These are phyloP conservation scores for Erythrobasidium hasegawianum DNA, from an alignment of 1,284 basidiomycete species.

Conservation along the genomic window DNA sequence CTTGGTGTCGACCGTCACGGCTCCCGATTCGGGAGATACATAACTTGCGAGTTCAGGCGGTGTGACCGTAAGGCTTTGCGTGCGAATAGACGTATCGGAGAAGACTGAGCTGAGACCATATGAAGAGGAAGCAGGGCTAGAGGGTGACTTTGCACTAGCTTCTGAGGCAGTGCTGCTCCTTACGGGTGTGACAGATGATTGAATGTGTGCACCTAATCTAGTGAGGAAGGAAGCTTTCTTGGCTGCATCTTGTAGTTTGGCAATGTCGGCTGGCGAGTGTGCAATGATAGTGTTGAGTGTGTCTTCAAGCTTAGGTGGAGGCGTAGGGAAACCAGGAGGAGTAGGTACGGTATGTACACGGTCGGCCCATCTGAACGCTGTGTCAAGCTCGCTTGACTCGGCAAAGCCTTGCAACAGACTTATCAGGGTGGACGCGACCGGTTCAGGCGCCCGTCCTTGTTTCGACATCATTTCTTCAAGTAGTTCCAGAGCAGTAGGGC, in stretches of 20 bases:
- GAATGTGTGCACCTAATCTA: slow-evolving; percentile 15
- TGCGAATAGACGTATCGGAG: slow-evolving; percentile 22
- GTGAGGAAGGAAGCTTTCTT: slow-evolving; percentile 8
- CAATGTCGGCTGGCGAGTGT: neutral
- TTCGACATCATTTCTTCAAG: slow-evolving; percentile 27
- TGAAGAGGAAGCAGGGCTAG: neutral
- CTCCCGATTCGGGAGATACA: neutral
- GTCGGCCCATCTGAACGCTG: slow-evolving; percentile 32
- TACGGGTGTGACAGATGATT: neutral
- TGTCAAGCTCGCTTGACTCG: slow-evolving; percentile 23
- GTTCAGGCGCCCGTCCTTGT: neutral
- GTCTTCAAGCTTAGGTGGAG: slow-evolving; percentile 13
- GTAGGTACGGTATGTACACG: slow-evolving; percentile 24
- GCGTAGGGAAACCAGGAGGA: slow-evolving; percentile 20
- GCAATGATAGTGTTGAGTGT: slow-evolving; percentile 34
- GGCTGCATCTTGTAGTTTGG: slow-evolving; percentile 21
- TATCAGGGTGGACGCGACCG: slow-evolving; percentile 10
- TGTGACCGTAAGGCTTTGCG: slow-evolving; percentile 19
- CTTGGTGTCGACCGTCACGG: slow-evolving; percentile 33
- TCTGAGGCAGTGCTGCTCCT: neutral
- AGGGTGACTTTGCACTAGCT: neutral
- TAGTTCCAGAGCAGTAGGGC: slow-evolving; percentile 5
- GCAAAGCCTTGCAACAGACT: slow-evolving; percentile 20
- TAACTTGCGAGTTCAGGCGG: slow-evolving; percentile 10
- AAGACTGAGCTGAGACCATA: slow-evolving; percentile 25